A percentile compares a stretch with the other conserved stretches of the same genome.
phyloP scores from a whole-genome alignment of 305 asterid species.

The Plantago coronopus region DNA sequence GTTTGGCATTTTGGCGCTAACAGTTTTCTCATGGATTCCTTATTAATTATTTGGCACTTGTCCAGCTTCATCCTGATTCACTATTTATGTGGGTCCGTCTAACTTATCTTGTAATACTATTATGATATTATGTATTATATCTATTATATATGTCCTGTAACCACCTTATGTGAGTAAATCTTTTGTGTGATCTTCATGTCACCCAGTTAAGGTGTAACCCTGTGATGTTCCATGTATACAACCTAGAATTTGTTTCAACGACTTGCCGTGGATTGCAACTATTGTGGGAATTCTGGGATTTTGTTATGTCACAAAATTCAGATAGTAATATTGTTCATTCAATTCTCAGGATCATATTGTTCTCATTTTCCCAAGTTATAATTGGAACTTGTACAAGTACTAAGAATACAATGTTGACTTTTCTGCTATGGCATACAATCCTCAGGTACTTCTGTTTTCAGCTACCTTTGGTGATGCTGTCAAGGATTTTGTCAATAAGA shows the following conservation, averaged over 20 bases:
- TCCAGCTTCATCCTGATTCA: no score
- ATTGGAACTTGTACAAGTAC: no score
- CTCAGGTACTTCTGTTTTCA: slow-evolving; percentile 87
- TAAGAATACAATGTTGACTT: no score
- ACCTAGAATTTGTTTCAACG: background rate
- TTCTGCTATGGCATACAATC: slow-evolving; percentile 19
- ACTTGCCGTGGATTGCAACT: background rate
- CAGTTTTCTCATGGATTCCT: no score
- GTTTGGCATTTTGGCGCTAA: no score
- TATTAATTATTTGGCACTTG: no score
- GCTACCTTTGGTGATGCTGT: slow-evolving; percentile 85
- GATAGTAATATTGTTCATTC: background rate
- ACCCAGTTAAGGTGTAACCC: background rate
- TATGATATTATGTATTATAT: no score
- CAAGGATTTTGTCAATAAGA: slow-evolving; percentile 58
- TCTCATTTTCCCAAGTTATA: no score
- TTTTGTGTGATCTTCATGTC: slow-evolving; percentile 14
- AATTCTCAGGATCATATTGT: no score
- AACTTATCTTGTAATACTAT: no score
- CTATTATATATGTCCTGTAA: background rate
- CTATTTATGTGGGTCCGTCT: no score
- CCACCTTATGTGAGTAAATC: slow-evolving; percentile 7
- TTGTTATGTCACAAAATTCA: background rate
- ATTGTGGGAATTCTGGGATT: background rate
- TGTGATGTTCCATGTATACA: background rate